phyloP scores from a whole-genome alignment of 768 basidiomycete species.

The Collybiopsis confluens region DNA sequence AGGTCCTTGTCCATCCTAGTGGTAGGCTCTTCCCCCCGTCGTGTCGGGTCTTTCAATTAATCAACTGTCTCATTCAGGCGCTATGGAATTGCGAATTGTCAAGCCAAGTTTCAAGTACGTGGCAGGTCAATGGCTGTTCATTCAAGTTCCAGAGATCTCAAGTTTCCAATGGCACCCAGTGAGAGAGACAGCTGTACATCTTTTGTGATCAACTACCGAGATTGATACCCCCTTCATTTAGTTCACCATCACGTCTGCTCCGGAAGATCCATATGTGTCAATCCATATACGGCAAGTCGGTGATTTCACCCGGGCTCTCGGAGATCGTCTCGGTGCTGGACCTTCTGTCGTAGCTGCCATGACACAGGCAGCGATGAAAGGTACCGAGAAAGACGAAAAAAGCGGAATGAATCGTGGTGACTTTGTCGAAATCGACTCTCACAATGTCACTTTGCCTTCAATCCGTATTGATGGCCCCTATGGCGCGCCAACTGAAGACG shows the following conservation, averaged over 20 bases:
- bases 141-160: slow-evolving; percentile 85
- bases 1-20: slow-evolving; percentile 86
- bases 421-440: slow-evolving; percentile 73
- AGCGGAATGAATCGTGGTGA: slow-evolving; percentile 55
- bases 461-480: slow-evolving; percentile 89
- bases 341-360: slow-evolving; percentile 73
- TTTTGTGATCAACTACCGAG: slow-evolving; percentile 64
- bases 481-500: slow-evolving; percentile 90
- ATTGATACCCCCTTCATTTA: slow-evolving; percentile 23
- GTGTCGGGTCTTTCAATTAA: slow-evolving; percentile 7
- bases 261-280: slow-evolving; percentile 90
- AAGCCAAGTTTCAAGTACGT: slow-evolving; percentile 92
- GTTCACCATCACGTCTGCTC: slow-evolving; percentile 95
- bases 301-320: slow-evolving; percentile 80
- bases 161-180: slow-evolving; percentile 94
- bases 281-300: slow-evolving; percentile 93
- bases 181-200: slow-evolving; percentile 26
- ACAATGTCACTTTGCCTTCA: slow-evolving; percentile 51
- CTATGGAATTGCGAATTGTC: slow-evolving; percentile 89
- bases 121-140: slow-evolving; percentile 88
- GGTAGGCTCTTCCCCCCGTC: slow-evolving; percentile 39
- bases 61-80: slow-evolving; percentile 39
- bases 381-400: slow-evolving; percentile 58
- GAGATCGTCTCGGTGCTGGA: slow-evolving; percentile 80
- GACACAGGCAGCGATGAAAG: slow-evolving; percentile 77